Evolutionary conservation across 2,329 filamentous ascomycete species (phyloP).

Genomic region (Erysiphe neolycopersici): DNA sequence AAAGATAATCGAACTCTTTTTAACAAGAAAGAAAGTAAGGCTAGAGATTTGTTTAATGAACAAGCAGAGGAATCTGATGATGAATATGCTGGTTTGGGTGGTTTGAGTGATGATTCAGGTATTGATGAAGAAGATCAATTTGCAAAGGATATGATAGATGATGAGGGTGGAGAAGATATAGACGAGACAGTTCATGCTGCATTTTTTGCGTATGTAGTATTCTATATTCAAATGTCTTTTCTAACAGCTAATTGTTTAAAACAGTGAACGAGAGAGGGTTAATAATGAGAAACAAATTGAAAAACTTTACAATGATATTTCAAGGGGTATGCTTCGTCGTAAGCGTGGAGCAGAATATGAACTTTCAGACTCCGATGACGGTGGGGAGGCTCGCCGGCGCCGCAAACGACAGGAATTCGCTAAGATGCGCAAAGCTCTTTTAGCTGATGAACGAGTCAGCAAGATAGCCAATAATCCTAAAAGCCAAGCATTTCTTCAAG

Average conservation of each 20-base stretch:
- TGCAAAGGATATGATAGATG: constrained; percentile 73
- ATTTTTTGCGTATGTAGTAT: constrained; percentile 54
- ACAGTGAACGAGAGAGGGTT: constrained; percentile 49
- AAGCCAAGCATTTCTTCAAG: constrained; percentile 68
- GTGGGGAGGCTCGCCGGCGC: constrained; percentile 46
- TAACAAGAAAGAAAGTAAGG: constrained; percentile 66
- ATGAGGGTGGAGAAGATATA: constrained; percentile 48
- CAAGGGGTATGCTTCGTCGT: constrained; percentile 61
- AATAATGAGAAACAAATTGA: constrained; percentile 70
- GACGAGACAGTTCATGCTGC: constrained; percentile 65
- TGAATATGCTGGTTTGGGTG: constrained; percentile 85
- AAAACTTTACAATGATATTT: constrained; percentile 80
- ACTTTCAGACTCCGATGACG: constrained; percentile 77
- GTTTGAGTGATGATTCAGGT: constrained; percentile 64
- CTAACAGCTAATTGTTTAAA: constrained; percentile 1
- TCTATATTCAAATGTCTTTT: neutral
- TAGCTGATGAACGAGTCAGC: constrained; percentile 70
- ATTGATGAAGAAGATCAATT: constrained; percentile 48
- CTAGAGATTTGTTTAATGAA: constrained; percentile 68
- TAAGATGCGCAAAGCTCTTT: constrained; percentile 69
- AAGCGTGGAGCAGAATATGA: constrained; percentile 61
- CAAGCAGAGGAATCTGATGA: constrained; percentile 95
- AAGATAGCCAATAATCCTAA: constrained; percentile 77
- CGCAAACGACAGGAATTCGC: constrained; percentile 73
- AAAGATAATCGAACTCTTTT: constrained; percentile 28